Percentiles rank a stretch among this genome's conserved stretches.
Evolutionary conservation across 495 filamentous ascomycete species (phyloP).

Genomic region (Daldinia childiae): DNA sequence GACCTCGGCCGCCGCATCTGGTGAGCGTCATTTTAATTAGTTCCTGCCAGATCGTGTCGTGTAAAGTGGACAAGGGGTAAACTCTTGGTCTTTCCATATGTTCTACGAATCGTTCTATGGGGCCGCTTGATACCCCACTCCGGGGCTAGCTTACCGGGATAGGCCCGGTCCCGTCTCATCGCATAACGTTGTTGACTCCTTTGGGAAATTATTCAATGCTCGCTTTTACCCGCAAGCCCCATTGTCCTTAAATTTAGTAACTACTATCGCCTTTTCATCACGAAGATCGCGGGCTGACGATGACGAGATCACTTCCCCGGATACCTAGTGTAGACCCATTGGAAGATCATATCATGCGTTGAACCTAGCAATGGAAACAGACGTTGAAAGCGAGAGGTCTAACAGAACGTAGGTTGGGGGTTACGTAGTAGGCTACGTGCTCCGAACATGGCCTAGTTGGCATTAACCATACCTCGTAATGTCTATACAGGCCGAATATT

Average conservation of each 20-base stretch:
- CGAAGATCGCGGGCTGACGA: conserved; percentile 54
- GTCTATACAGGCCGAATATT: background rate
- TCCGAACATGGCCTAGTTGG: background rate
- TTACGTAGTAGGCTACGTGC: background rate
- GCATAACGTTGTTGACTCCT: conserved; percentile 54
- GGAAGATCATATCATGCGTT: conserved; percentile 41
- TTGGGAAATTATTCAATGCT: conserved; percentile 59
- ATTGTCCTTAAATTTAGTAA: conserved; percentile 49
- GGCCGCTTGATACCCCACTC: conserved; percentile 30
- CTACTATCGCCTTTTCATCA: conserved; percentile 49
- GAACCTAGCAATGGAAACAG: conserved; percentile 25
- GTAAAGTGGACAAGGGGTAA: conserved; percentile 28
- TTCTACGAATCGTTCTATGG: conserved; percentile 56
- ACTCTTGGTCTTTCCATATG: conserved; percentile 47
- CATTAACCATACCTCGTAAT: background rate
- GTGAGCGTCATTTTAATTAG: conserved; percentile 32
- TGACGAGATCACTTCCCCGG: conserved; percentile 51
- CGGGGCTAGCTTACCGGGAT: conserved; percentile 37
- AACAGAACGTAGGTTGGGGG: conserved; percentile 5
- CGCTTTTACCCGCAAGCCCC: conserved; percentile 49
- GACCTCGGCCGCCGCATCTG: conserved; percentile 21
- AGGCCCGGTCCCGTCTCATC: conserved; percentile 29
- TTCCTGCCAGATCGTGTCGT: conserved; percentile 38
- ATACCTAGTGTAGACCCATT: conserved; percentile 33
- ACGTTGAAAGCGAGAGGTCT: conserved; percentile 16